These are phyloP conservation scores for Pythium inflatum DNA, from an alignment of 352 stramenopile species.

Conservation along the genomic window DNA sequence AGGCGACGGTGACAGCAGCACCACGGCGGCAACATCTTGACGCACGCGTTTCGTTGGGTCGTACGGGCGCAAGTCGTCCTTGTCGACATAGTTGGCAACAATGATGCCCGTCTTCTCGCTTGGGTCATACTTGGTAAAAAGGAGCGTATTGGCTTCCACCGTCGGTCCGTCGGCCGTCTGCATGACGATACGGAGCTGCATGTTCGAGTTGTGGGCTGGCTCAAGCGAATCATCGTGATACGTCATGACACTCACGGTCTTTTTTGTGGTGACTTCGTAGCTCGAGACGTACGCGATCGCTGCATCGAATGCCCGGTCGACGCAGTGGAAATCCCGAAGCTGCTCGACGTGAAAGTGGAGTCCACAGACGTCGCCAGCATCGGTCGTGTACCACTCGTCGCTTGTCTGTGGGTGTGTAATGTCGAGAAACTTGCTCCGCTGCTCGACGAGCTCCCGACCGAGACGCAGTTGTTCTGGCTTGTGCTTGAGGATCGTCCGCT, in stretches of 20 bases:
- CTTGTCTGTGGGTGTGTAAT: slow-evolving; percentile 38
- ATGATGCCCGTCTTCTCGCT: slow-evolving; percentile 11
- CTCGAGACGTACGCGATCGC: slow-evolving; percentile 52
- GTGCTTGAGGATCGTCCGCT: slow-evolving; percentile 36
- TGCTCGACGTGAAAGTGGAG: slow-evolving; percentile 53
- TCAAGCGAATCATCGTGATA: slow-evolving; percentile 63
- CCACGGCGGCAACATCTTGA: slow-evolving; percentile 17
- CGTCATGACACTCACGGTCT: slow-evolving; percentile 61
- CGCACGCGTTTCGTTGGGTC: slow-evolving; percentile 30
- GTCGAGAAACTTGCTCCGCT: slow-evolving; percentile 49
- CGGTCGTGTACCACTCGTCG: slow-evolving; percentile 48
- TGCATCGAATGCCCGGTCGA: slow-evolving; percentile 47
- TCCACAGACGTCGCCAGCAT: slow-evolving; percentile 52
- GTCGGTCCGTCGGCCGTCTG: slow-evolving; percentile 24
- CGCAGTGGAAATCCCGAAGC: slow-evolving; percentile 36
- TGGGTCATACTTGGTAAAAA: slow-evolving; percentile 20
- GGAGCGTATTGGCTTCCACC: slow-evolving; percentile 23
- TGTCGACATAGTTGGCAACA: slow-evolving; percentile 37
- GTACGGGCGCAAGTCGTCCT: slow-evolving; percentile 49
- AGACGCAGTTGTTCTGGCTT: slow-evolving; percentile 39
- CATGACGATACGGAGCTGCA: slow-evolving; percentile 50
- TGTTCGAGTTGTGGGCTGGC: slow-evolving; percentile 31
- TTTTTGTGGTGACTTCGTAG: slow-evolving; percentile 63
- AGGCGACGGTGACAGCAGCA: not conserved
- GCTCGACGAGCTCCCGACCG: slow-evolving; percentile 40